Evolutionary conservation across 768 basidiomycete genomes (phyloP).

Genomic region (Strobilomyces dryophilus): DNA sequence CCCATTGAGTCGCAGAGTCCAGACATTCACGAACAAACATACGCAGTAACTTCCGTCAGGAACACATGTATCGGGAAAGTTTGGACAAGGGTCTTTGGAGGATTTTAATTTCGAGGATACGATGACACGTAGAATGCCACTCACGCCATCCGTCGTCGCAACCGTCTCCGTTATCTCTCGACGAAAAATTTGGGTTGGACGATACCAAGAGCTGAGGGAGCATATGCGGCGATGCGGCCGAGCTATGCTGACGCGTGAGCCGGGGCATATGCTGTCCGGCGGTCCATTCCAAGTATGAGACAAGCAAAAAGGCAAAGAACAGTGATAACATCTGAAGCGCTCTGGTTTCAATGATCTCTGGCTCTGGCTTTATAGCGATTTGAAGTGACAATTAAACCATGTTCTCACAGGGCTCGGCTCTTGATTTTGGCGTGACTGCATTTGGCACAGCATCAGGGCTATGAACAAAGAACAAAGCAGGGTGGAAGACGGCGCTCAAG

Average conservation of each 20-base stretch:
- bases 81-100: slow-evolving; percentile 16
- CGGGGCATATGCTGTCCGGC: background rate
- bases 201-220: slow-evolving; percentile 12
- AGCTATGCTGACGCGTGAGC: background rate
- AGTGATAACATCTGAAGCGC: background rate
- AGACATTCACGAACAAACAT: background rate
- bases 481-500: too few relatives aligned
- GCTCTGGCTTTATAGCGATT: too few relatives aligned
- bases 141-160: slow-evolving; percentile 15
- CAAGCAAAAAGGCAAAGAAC: slow-evolving; percentile 10
- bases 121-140: background rate
- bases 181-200: slow-evolving; percentile 2
- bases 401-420: too few relatives aligned
- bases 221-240: background rate
- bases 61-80: slow-evolving; percentile 16
- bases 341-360: too few relatives aligned
- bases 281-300: slow-evolving; percentile 8
- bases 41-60: slow-evolving; percentile 19
- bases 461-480: too few relatives aligned
- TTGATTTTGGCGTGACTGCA: too few relatives aligned
- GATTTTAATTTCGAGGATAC: background rate
- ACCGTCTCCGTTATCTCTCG: slow-evolving; percentile 3
- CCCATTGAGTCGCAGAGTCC: background rate
- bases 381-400: too few relatives aligned
- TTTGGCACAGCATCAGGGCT: too few relatives aligned